These are phyloP conservation scores for Tulasnella sp. DNA, from an alignment of 768 basidiomycete genomes.

Conservation along the genomic window DNA sequence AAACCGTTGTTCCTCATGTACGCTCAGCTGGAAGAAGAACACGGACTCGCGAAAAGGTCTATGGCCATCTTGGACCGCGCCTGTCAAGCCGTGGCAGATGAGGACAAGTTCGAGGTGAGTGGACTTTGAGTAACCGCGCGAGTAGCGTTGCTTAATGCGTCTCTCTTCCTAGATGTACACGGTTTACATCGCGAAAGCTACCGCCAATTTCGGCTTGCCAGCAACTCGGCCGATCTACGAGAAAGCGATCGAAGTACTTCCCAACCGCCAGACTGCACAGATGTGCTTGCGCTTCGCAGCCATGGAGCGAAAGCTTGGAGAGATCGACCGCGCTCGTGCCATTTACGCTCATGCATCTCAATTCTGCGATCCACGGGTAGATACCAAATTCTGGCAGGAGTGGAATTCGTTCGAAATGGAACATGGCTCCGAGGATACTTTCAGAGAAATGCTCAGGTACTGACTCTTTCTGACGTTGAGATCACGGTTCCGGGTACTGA, in stretches of 20 bases:
- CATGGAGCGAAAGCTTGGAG: conserved; percentile 94
- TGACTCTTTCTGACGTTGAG: background rate
- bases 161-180: conserved; percentile 66
- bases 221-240: conserved; percentile 96
- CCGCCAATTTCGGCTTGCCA: conserved; percentile 89
- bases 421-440: conserved; percentile 97
- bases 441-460: conserved; percentile 38
- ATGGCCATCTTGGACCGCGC: conserved; percentile 96
- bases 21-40: conserved; percentile 88
- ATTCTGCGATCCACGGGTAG: conserved; percentile 92
- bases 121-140: conserved; percentile 5
- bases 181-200: conserved; percentile 94
- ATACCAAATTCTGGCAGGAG: conserved; percentile 88
- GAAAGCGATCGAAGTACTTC: conserved; percentile 83
- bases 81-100: conserved; percentile 68
- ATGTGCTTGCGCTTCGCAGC: conserved; percentile 96
- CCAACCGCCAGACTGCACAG: conserved; percentile 88
- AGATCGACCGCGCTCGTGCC: conserved; percentile 94
- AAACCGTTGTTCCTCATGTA: conserved; percentile 96
- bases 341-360: conserved; percentile 97
- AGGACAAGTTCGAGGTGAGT: conserved; percentile 88
- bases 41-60: conserved; percentile 87
- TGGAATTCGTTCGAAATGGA: conserved; percentile 99
- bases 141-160: background rate
- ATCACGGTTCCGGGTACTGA: background rate